phyloP scores from a whole-genome alignment of 2,329 filamentous ascomycete genomes.

The Incumbomyces delicatus region DNA sequence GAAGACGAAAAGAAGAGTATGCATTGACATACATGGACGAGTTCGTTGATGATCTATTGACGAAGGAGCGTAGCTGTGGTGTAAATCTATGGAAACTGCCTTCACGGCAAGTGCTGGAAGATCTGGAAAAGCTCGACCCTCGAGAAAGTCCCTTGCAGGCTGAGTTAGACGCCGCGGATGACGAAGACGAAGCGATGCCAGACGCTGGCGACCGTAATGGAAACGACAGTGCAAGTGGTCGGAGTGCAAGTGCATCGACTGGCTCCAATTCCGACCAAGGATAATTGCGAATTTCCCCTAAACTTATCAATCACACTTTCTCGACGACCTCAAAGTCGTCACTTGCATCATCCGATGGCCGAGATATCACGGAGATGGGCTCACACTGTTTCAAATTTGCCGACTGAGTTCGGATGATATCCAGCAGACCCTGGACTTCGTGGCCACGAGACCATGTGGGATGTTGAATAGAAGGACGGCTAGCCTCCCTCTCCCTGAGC shows the following conservation, averaged over 20 bases:
- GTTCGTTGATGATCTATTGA: slow-evolving; percentile 85
- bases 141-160: slow-evolving; percentile 75
- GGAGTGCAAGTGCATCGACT: slow-evolving; percentile 6
- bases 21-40: slow-evolving; percentile 74
- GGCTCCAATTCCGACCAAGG: slow-evolving; percentile 12
- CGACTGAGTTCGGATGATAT: slow-evolving; percentile 16
- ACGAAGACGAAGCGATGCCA: slow-evolving; percentile 17
- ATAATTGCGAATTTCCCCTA: slow-evolving; percentile 8
- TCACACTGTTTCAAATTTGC: background rate
- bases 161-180: slow-evolving; percentile 38
- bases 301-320: slow-evolving; percentile 5
- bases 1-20: slow-evolving; percentile 65
- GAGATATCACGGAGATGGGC: background rate
- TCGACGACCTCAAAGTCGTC: background rate
- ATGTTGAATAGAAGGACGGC: slow-evolving; percentile 9
- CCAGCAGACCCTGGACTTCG: slow-evolving; percentile 13
- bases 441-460: slow-evolving; percentile 17
- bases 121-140: slow-evolving; percentile 77
- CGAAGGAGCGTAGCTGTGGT: slow-evolving; percentile 79
- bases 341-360: background rate
- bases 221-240: slow-evolving; percentile 12
- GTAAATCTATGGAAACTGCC: slow-evolving; percentile 91
- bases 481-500: background rate
- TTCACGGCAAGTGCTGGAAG: slow-evolving; percentile 70
- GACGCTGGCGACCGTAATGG: slow-evolving; percentile 11